phyloP scores from a whole-genome alignment of 78 protist genomes.

The Mantamonas sphyraenae region DNA sequence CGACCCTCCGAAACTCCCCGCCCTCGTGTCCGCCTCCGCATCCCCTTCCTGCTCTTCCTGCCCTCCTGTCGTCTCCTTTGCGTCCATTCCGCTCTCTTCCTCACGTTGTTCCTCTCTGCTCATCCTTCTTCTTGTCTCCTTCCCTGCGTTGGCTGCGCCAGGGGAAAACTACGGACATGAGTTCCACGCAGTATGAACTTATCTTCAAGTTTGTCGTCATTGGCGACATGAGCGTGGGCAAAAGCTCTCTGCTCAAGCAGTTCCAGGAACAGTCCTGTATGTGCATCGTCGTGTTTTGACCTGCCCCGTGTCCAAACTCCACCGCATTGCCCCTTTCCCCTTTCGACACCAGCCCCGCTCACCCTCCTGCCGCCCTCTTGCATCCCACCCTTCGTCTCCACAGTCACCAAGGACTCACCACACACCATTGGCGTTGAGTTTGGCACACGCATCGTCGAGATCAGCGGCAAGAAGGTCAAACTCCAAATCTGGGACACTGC shows the following conservation, averaged over 20 bases:
- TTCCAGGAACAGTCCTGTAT: slow-evolving; percentile 34
- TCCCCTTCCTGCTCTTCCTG: too few species aligned
- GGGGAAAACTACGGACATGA: too few species aligned
- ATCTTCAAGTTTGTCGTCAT: slow-evolving; percentile 58
- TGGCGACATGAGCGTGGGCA: slow-evolving; percentile 64
- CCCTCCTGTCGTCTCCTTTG: too few species aligned
- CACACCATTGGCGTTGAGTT: slow-evolving; percentile 93
- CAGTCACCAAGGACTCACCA: slow-evolving; percentile 50
- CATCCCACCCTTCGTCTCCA: not conserved
- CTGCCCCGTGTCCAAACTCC: not conserved
- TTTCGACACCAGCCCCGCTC: too few species aligned
- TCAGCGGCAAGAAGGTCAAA: slow-evolving; percentile 55
- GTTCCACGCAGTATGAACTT: slow-evolving; percentile 35
- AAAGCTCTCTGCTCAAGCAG: slow-evolving; percentile 39
- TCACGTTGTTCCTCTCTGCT: too few species aligned
- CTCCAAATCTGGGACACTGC: slow-evolving; percentile 78
- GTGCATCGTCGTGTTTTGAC: too few species aligned
- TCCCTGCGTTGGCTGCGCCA: too few species aligned
- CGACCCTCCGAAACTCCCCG: too few species aligned
- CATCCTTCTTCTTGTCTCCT: too few species aligned
- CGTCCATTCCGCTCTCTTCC: too few species aligned
- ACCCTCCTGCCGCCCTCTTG: too few species aligned
- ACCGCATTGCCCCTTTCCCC: not conserved
- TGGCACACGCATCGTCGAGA: slow-evolving; percentile 62
- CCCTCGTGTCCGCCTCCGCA: too few species aligned